phyloP scores from a whole-genome alignment of 441 rosid species.

The Flueggea neowawraea region DNA sequence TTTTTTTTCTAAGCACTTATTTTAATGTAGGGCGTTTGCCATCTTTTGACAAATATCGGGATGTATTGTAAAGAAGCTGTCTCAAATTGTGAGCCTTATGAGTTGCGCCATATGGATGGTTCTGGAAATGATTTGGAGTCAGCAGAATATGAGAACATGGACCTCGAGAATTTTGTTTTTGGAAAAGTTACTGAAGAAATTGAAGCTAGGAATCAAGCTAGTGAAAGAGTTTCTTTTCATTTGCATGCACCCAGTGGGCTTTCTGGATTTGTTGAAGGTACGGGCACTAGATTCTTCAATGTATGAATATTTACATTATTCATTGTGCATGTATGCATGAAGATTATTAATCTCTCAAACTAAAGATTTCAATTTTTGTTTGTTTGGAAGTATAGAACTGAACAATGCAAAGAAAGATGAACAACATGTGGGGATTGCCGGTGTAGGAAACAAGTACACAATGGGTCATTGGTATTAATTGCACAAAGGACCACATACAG shows the following conservation, averaged over 20 bases:
- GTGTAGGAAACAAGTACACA: too few relatives aligned
- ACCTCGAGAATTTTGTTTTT: constrained; percentile 69
- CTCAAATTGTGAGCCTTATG: constrained; percentile 46
- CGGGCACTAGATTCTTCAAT: constrained; percentile 4
- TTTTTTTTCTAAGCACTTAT: constrained; percentile 7
- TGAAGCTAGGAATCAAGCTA: constrained; percentile 62
- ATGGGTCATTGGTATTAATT: too few relatives aligned
- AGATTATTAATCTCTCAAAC: too few relatives aligned
- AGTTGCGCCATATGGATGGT: constrained; percentile 42
- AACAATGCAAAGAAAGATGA: too few relatives aligned
- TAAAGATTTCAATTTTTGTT: too few relatives aligned
- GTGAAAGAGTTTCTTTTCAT: constrained; percentile 68
- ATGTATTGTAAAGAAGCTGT: constrained; percentile 66
- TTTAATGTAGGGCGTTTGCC: constrained; percentile 75
- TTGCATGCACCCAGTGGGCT: constrained; percentile 69
- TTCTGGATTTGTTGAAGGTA: constrained; percentile 79
- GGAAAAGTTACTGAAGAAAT: constrained; percentile 70
- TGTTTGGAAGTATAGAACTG: too few relatives aligned
- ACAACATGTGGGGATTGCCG: too few relatives aligned
- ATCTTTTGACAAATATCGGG: constrained; percentile 75
- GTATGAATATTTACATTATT: neutral
- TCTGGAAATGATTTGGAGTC: neutral
- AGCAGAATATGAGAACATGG: constrained; percentile 84
- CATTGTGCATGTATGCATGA: too few relatives aligned
- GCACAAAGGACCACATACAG: too few relatives aligned